Percentiles rank a stretch among this genome's conserved stretches.
These are phyloP conservation scores for Fragilariopsis cylindrus DNA, from an alignment of 108 stramenopile species.

Conservation along the genomic window DNA sequence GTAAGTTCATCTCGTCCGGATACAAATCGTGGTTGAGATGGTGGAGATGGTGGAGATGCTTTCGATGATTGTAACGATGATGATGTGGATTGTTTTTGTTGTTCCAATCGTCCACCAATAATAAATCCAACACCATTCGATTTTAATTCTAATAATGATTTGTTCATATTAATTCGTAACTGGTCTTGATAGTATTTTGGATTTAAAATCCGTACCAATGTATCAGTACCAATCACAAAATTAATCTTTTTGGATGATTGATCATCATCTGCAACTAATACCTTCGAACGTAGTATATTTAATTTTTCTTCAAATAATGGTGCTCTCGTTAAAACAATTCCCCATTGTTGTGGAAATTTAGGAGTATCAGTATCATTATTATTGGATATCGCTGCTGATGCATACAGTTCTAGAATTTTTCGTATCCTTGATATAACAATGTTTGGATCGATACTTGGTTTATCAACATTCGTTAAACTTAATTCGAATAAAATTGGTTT, in stretches of 20 bases:
- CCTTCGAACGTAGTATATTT: background rate
- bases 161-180: conserved; percentile 56
- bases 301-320: conserved; percentile 75
- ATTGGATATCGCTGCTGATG: background rate
- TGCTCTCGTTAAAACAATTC: conserved; percentile 75
- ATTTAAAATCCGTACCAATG: conserved; percentile 79
- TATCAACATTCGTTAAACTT: conserved; percentile 81
- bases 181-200: conserved; percentile 84
- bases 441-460: conserved; percentile 67
- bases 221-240: conserved; percentile 90
- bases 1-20: conserved; percentile 62
- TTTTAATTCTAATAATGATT: background rate
- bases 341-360: conserved; percentile 70
- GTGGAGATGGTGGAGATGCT: background rate
- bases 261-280: background rate
- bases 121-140: conserved; percentile 61
- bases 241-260: conserved; percentile 22
- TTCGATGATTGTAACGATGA: too few species aligned
- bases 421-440: conserved; percentile 52
- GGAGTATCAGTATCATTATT: background rate
- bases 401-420: conserved; percentile 47
- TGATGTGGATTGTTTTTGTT: conserved; percentile 13
- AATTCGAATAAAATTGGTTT: conserved; percentile 76
- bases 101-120: conserved; percentile 78
- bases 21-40: conserved; percentile 49